Base-by-base conservation (phyloP, 1,284 basidiomycete species). In the Naganishia albida region DNA sequence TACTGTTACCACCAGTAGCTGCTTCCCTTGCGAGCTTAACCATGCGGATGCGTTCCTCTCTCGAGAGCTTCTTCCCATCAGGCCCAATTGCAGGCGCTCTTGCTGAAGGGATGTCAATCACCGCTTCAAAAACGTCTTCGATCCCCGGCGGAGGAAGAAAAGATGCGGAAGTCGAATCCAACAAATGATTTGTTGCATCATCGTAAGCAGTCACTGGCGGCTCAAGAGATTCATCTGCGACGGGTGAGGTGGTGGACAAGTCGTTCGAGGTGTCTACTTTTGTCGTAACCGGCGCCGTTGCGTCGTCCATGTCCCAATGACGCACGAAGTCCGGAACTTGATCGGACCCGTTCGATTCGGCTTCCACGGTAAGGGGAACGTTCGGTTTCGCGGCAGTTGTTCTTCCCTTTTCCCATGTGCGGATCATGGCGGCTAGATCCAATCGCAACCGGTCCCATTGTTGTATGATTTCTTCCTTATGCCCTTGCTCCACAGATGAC, bases 321-420 rank as follows among this genome's bases (percentile, higher is more conserved):
- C 40, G 50, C 23, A 57, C 26, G 20, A 66, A 63, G 18, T 50
- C 59, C 34, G 54, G 62, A 7, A 54, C 10, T 20, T 48, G 39
- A 23, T 44, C 28, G 40, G 38, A 10, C 13, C 66, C 30, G 40
- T 70, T 20, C 23, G 54, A 2, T 6, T 56, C 34, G 38, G 54
- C 49, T 44, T 69, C 46, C 42, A 51, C n/a, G 13, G 7, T 15
- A 20, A 10, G 18, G 2, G 8, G 13, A 23, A 38, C n/a, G 23
- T 42, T 38, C 15, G 48, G 38, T n/a, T 25, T 59, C 30, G 39
- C 25, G 15, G 55, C 53, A 4, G 30, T 46, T 30, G 62, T 18
- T 62, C 66, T 26, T 18, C 62, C 26, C 42, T 69, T 50, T 67
- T 72, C 67, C 67, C 57, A 51, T 16, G 53, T 51, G 50, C 69